phyloP scores from a whole-genome alignment of 768 basidiomycete species.

The Boletus barrowsii region DNA sequence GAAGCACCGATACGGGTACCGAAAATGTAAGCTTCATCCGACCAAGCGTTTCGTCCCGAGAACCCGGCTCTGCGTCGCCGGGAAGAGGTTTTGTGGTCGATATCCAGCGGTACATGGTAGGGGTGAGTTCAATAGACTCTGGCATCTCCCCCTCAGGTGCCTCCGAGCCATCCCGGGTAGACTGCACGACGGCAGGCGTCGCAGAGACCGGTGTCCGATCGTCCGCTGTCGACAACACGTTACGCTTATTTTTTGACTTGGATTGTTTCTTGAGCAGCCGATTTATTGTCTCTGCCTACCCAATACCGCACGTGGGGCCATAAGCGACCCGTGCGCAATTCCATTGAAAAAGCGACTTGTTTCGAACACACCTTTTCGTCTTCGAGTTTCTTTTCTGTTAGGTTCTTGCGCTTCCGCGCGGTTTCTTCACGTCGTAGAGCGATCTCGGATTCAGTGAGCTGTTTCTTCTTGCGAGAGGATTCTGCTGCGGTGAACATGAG shows the following conservation, averaged over 20 bases:
- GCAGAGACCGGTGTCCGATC: slow-evolving; percentile 38
- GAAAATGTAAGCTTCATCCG: slow-evolving; percentile 52
- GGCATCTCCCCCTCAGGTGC: slow-evolving; percentile 39
- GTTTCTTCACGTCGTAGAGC: slow-evolving; percentile 77
- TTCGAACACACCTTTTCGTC: slow-evolving; percentile 47
- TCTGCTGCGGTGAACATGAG: slow-evolving; percentile 2
- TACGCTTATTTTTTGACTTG: slow-evolving; percentile 59
- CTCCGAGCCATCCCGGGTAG: slow-evolving; percentile 31
- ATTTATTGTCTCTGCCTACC: slow-evolving; percentile 83
- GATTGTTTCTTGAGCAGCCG: slow-evolving; percentile 85
- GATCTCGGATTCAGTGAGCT: slow-evolving; percentile 68
- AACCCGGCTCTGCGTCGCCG: slow-evolving; percentile 1
- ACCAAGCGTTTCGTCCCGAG: slow-evolving; percentile 2
- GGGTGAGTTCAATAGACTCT: slow-evolving; percentile 37
- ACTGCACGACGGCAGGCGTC: slow-evolving; percentile 27
- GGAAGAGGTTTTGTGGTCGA: slow-evolving; percentile 45
- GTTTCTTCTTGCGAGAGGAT: slow-evolving; percentile 45
- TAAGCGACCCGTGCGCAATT: not conserved
- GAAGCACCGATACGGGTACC: slow-evolving; percentile 41
- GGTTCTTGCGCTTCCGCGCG: slow-evolving; percentile 74
- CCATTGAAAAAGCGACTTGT: not conserved
- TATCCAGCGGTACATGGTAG: slow-evolving; percentile 73
- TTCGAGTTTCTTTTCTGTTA: slow-evolving; percentile 30
- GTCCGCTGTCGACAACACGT: slow-evolving; percentile 46
- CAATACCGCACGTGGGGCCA: not conserved